Evolutionary conservation across 306 rosid genomes (phyloP), one percentile per base, ranked within the genome.

Genomic region (Fagus sylvatica): DNA sequence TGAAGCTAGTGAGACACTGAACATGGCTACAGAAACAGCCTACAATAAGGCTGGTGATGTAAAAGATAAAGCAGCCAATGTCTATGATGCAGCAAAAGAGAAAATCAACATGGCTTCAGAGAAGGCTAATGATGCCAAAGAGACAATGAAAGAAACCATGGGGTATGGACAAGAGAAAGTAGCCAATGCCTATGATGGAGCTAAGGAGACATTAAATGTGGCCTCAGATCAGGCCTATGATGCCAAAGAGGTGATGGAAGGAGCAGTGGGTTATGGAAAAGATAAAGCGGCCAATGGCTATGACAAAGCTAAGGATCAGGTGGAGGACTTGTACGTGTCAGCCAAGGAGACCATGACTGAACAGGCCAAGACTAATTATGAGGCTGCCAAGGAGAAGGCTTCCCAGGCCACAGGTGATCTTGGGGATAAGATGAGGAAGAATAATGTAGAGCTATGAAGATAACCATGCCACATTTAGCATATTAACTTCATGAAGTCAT

Each of bases 381-480:
- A 86, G 82, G 81, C 79, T 79, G 89, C 90, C 9, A 93, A 87
- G 81, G 97, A 90, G 79, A 86, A 73, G 60, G 90, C 79, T 69
- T 91, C 93, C 0, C 78, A 87, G 49, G 85, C 88, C n/a, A 55
- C 90, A 0, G 91, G 80, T 0, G 82, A 91, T 77, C 37, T 88
- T 69, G 93, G 93, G 74, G 93, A 80, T 39, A 66, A 54, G 74
- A 81, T 90, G 87, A 87, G 90, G 78, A 81, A 55, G 42, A 61
- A 75, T 43, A 75, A 15, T 43, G 71, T 69, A 22, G 73, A 88
- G 72, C 72, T 80, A 53, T 88, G 80, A 84, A 71, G 53, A 51
- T 69, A 66, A 43, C 43, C 49, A 16, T 8, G 11, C 54, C 67
- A 57, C 64, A 60, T 72, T 40, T 11, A 39, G 30, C 68, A 39